A percentile compares a stretch with the other conserved stretches of the same genome.
Evolutionary conservation across 768 basidiomycete genomes (phyloP).

Genomic region (Megacollybia marginata): DNA sequence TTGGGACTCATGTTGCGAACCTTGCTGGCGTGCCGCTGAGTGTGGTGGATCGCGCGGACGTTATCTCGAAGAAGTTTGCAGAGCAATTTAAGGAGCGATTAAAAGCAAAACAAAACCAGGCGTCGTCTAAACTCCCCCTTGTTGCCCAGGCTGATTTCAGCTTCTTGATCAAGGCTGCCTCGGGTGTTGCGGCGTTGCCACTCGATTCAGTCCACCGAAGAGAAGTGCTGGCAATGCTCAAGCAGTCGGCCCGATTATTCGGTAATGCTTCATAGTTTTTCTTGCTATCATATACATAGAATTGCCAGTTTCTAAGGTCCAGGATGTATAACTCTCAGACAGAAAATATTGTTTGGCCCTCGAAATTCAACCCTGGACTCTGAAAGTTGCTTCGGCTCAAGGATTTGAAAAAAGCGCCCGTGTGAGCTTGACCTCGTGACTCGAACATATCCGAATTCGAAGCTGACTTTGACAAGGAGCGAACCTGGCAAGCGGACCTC

Average conservation of each 20-base stretch:
- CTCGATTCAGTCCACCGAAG: slow-evolving; percentile 43
- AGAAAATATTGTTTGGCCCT: too few species aligned
- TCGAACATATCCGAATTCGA: too few species aligned
- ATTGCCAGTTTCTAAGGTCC: too few species aligned
- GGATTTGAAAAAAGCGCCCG: too few species aligned
- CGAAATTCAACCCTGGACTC: too few species aligned
- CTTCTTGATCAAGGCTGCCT: slow-evolving; percentile 61
- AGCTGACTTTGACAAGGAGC: too few species aligned
- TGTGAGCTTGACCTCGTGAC: too few species aligned
- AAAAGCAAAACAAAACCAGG: slow-evolving; percentile 53
- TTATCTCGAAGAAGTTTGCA: slow-evolving; percentile 82
- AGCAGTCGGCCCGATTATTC: slow-evolving; percentile 17
- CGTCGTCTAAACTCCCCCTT: slow-evolving; percentile 60
- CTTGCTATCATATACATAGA: too few species aligned
- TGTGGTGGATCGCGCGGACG: slow-evolving; percentile 85
- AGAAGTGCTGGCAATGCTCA: slow-evolving; percentile 50
- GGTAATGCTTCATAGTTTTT: too few species aligned
- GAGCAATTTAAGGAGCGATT: slow-evolving; percentile 79
- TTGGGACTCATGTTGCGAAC: slow-evolving; percentile 92
- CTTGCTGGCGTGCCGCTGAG: slow-evolving; percentile 84
- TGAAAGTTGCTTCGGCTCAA: too few species aligned
- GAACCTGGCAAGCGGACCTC: too few species aligned
- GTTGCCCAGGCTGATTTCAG: slow-evolving; percentile 87
- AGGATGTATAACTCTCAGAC: too few species aligned
- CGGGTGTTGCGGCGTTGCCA: slow-evolving; percentile 43